Evolutionary conservation across 768 basidiomycete genomes (phyloP), one percentile per base, ranked within the genome.

Genomic region (Mycena galericulata): DNA sequence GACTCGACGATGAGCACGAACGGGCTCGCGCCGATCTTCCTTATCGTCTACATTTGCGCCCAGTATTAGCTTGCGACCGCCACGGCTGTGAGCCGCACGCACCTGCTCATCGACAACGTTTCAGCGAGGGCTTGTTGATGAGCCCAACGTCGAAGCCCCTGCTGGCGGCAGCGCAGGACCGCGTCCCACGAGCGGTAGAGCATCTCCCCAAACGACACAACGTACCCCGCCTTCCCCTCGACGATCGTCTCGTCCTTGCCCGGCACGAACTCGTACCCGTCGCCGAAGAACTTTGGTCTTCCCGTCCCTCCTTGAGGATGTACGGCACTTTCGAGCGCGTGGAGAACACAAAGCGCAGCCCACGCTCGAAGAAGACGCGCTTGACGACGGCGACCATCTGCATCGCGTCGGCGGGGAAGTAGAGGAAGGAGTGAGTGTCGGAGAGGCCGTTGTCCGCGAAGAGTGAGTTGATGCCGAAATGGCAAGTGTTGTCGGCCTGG

Each of bases 301-400:
- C 14, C 93, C 90, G 72, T 95, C 89, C n/a, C 73, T 89, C 90
- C 75, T 91, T 86, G 68, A 95, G 87, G 76, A 96, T 91, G 81
- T 88, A 95, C 29, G 95, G 95, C 4, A 96, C 92, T 79, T 96
- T 96, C 34, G 95, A 89, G 45, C 95, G 92, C 6, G 95, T 96
- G 7, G 93, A 95, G 81, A 96, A 96, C 73, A 96, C 81, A 79
- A 96, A 96, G 65, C 95, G 91, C 15, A 96, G 46, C 24, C 95
- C 94, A 45, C 87, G 87, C 67, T 94, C 87, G 79, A 95, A 95
- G 85, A 96, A 95, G 30, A 95, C 92, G 22, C 85, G 85, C 71
- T 91, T 80, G 73, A 96, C 84, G 74, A 95, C 80, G 34, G 92
- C 92, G 51, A 86, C 76, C 94, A 96, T 96, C 77, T 96, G 94